Evolutionary conservation across 345 rosid species (phyloP), one percentile per base, ranked within the genome.

Genomic region (Gossypium longicalyx): DNA sequence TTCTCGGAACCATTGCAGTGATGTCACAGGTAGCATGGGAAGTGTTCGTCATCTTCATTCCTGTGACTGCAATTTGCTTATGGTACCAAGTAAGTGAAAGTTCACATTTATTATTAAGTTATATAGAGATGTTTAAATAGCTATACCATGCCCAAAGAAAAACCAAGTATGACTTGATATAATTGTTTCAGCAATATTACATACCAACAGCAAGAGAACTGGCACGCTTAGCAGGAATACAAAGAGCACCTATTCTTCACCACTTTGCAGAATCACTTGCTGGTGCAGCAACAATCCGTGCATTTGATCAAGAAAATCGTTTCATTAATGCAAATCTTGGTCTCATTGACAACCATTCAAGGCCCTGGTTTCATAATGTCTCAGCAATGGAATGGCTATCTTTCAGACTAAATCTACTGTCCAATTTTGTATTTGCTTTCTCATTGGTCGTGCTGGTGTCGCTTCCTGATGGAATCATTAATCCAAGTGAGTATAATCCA

Each of bases 311-410:
- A 75, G 84, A 74, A 80, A 85, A 79, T 1, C 92, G 98, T 19
- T 94, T 94, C 80, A 78, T 77, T 52, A 66, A 71, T 76, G 81
- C 88, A 71, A 94, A 94, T 76, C 93, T 92, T 29, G 71, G 57
- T 64, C 97, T 92, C 44, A 77, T 92, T 68, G 93, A 94, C 79
- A 83, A 77, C 76, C 93, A 88, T 80, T 92, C 98, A 20, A 90
- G 93, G 81, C 94, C 98, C 71, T 94, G 97, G 98, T 94, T 94
- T 82, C 94, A 94, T 78, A 84, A 82, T 76, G 76, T 81, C 64
- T 79, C 97, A 25, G 97, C 98, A 45, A 92, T 94, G 97, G 98
- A 94, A 76, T 94, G 98, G 98, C 93, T 94, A 75, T 92, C 93
- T 73, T 92, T 90, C 86, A 84, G 98, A 77, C 82, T 94, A 77